Base-by-base conservation (phyloP, 208 protist species). In the Acanthamoeba lenticulata region DNA sequence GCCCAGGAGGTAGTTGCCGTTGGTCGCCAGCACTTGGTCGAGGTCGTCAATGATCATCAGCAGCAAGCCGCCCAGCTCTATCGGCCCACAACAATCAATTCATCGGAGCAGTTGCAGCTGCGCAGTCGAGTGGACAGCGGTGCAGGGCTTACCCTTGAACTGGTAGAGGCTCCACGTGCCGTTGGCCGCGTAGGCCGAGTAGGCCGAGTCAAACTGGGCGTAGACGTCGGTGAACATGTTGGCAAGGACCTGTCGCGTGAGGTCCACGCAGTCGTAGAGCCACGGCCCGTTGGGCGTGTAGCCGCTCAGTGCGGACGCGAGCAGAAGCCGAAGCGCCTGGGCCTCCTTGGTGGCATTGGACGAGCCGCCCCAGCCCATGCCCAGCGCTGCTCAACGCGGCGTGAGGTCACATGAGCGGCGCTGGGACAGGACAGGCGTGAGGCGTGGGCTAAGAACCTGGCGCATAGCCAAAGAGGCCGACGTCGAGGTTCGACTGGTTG, bases 231-330 rank as follows among this genome's bases (percentile, higher is more conserved):
- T 36, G 93, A 92, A 91, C 29, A 36, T 40, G n/a, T 92, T 92
- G 21, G 44, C 86, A 45, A 92, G n/a, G 7, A 92, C 86, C 86
- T 92, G 57, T 29, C n/a, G n/a, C n/a, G 72, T 90, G 24, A 96
- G 45, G 55, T 97, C 95, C 15, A 97, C 96, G 24, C 96, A 60
- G 81, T 97, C 96, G 69, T 97, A 95, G 1, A 32, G 42, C 69
- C 95, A 96, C 17, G 94, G 67, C 36, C 45, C 89, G 21, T 88
- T 38, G 52, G 86, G n/a, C 1, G 36, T 3, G 36, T 74, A 74
- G 15, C 65, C 65, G n/a, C n/a, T n/a, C n/a, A n/a, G n/a, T n/a
- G n/a, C n/a, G n/a, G 65, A 74, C 38, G 29, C 11, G 36, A 74
- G 65, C 15, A 74, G 38, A 9, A 74, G 32, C 2, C 65, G 65